Conservation (phyloP, 208 protist genomes). For the Trypanosoma avium region DNA sequence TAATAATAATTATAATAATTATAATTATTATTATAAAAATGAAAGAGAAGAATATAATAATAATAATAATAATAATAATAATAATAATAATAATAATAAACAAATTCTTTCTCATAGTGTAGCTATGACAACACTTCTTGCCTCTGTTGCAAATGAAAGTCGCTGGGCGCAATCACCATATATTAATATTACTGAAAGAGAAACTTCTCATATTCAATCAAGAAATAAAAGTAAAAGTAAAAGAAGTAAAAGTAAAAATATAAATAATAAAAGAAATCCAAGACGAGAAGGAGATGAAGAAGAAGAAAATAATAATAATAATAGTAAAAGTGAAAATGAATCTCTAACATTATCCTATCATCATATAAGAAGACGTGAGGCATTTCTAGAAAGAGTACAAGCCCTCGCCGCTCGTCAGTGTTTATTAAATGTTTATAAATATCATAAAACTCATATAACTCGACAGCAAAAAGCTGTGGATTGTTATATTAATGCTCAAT, state of each 20-base stretch:
- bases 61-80: neutral
- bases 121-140: slow-evolving; percentile 18
- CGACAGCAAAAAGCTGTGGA: slow-evolving; percentile 26
- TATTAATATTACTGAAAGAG: neutral
- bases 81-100: neutral
- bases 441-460: slow-evolving; percentile 5
- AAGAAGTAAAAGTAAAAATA: neutral
- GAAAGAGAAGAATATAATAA: neutral
- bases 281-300: no score
- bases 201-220: neutral
- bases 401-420: slow-evolving; percentile 19
- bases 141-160: slow-evolving; percentile 12
- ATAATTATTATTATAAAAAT: neutral
- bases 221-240: slow-evolving; percentile 4
- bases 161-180: slow-evolving; percentile 16
- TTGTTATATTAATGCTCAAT: slow-evolving; percentile 23
- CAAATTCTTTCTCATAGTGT: neutral
- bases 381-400: slow-evolving; percentile 24
- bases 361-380: slow-evolving; percentile 12
- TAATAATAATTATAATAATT: slow-evolving; percentile 1
- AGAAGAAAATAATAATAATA: no score
- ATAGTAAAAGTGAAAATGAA: neutral
- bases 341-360: neutral
- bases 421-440: slow-evolving; percentile 1
- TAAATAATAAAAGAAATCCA: slow-evolving; percentile 5